Evolutionary conservation across 306 rosid species (phyloP), one percentile per base, ranked within the genome.

Genomic region (Purshia tridentata): DNA sequence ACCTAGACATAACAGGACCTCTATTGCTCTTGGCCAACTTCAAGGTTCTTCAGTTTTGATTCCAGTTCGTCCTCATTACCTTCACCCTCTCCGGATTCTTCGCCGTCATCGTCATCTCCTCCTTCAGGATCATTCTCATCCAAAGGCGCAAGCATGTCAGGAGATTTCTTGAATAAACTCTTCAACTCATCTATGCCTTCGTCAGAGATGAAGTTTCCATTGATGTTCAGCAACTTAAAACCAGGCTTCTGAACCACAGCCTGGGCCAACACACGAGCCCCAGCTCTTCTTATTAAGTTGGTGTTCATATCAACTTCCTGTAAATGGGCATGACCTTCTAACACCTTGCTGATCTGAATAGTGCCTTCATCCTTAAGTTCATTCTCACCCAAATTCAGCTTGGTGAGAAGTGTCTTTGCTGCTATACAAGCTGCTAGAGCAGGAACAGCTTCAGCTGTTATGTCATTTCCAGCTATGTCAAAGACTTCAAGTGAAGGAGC

Each of bases 81-180:
- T 45, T 84, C 89, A 5, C 52, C 86, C 9, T 76, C 89, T n/a
- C 76, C 89, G 54, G 81, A 76, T 64, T 83, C 90, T 20, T 70
- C 84, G 2, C 73, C 80, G 9, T 81, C 94, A 5, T 80, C 86
- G 6, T 78, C 83, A 14, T 86, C 96, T 55, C 6, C 80, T 76
- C 97, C 97, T 52, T 91, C 93, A 15, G 98, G 97, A 52, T 95
- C 96, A 74, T 95, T 95, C 23, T 92, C 98, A 67, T 92, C 92
- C 84, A 95, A 77, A 47, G 93, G 69, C 62, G 91, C 98, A 9
- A 95, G 93, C 77, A 62, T 45, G 52, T 81, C 72, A 0, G 92
- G 91, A 74, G 69, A 81, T 29, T 83, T 86, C 86, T 83, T 87
- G 57, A 92, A 92, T 49, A 90, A 73, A 65, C 73, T 79, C 29